Evolutionary conservation across 2,329 filamentous ascomycete species (phyloP).

Genomic region (Botryotinia convoluta): DNA sequence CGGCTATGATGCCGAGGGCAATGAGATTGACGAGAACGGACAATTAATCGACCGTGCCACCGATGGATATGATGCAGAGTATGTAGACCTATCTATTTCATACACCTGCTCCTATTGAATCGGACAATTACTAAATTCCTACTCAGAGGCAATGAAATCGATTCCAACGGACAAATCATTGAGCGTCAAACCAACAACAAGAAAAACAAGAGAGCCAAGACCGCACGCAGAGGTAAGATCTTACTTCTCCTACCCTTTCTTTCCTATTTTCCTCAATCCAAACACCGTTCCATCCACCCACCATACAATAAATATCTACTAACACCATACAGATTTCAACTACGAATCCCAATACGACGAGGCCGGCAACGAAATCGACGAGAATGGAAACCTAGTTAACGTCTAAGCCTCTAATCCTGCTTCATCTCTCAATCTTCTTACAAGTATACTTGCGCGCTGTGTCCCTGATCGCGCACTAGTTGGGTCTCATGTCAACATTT

Average conservation of each 20-base stretch:
- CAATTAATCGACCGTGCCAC: background rate
- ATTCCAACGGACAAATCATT: background rate
- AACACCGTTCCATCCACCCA: accelerated
- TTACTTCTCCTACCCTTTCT: background rate
- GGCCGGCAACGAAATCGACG: constrained; percentile 11
- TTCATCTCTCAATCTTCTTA: background rate
- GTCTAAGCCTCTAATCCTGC: background rate
- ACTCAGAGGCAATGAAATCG: background rate
- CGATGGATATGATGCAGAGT: background rate
- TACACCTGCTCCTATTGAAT: background rate
- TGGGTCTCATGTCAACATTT: background rate
- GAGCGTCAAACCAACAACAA: background rate
- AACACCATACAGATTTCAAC: background rate
- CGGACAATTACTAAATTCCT: background rate
- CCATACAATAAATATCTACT: background rate
- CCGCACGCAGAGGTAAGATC: background rate
- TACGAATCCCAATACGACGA: constrained; percentile 8
- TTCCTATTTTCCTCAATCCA: background rate
- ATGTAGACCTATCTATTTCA: background rate
- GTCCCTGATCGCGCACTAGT: background rate
- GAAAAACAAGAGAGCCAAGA: background rate
- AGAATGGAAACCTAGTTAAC: constrained; percentile 1
- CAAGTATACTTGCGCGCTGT: background rate
- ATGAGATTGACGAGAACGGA: background rate
- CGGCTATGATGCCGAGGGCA: background rate